Conservation (phyloP, 768 basidiomycete species). For the Suillus luteus region DNA sequence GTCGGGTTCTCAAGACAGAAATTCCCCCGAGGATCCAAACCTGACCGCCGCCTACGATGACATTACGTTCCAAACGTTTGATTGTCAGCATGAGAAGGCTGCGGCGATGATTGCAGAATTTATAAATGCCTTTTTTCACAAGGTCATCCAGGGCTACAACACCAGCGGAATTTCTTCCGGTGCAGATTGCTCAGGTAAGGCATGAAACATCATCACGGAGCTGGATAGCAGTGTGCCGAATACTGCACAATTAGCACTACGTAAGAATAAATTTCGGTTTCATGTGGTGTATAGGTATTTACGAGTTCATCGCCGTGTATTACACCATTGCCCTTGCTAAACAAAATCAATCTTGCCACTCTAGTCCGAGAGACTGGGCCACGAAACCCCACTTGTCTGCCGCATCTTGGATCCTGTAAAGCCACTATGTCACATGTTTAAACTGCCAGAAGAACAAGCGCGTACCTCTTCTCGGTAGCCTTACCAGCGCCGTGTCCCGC, state of each 20-base stretch:
- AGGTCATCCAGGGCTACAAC: background rate
- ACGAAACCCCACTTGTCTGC: constrained; percentile 81
- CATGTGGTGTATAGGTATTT: constrained; percentile 1
- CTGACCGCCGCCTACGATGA: background rate
- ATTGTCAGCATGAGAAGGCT: constrained; percentile 4
- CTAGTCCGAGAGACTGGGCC: constrained; percentile 61
- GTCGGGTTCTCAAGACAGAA: constrained; percentile 83
- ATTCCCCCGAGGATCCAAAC: constrained; percentile 40
- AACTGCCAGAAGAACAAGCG: constrained; percentile 5
- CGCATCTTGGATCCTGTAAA: constrained; percentile 66
- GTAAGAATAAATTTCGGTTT: background rate
- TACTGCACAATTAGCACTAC: background rate
- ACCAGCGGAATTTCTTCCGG: background rate
- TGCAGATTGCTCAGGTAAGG: background rate
- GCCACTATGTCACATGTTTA: background rate
- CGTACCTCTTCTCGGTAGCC: constrained; percentile 66
- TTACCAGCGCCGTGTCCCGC: constrained; percentile 83
- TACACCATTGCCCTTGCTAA: background rate
- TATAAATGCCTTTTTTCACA: background rate
- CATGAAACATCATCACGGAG: background rate
- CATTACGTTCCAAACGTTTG: constrained; percentile 3
- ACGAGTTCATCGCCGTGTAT: background rate
- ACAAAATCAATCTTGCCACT: constrained; percentile 32
- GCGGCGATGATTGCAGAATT: background rate
- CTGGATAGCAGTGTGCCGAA: background rate